Percentiles rank a stretch among this genome's conserved stretches.
These are phyloP conservation scores for Aspergillus nomiae DNA, from an alignment of 2,329 filamentous ascomycete species.

Conservation along the genomic window DNA sequence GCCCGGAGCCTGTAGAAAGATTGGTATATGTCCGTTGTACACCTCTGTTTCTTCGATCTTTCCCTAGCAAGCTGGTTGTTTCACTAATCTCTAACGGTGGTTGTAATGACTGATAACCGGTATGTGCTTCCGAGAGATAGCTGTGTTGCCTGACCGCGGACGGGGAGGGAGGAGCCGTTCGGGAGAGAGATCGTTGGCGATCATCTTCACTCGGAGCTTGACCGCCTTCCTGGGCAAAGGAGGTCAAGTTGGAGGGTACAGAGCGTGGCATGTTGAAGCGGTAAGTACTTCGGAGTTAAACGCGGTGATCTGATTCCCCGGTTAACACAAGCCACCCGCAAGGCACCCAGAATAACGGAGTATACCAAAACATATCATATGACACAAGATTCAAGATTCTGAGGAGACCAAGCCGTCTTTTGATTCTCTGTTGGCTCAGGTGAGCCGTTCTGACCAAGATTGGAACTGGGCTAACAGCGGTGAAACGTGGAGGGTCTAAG, in stretches of 20 bases:
- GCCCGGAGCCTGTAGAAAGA: constrained; percentile 33
- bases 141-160: constrained; percentile 32
- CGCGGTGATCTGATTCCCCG: background rate
- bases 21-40: constrained; percentile 40
- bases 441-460: background rate
- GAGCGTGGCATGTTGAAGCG: constrained; percentile 35
- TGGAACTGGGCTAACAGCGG: background rate
- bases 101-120: constrained; percentile 35
- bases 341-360: background rate
- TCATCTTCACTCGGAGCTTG: constrained; percentile 10
- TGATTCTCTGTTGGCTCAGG: background rate
- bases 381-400: background rate
- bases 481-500: background rate
- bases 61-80: constrained; percentile 38
- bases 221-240: constrained; percentile 20
- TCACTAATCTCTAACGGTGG: constrained; percentile 33
- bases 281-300: constrained; percentile 9
- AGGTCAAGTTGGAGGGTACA: constrained; percentile 26
- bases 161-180: constrained; percentile 41
- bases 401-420: too few species aligned
- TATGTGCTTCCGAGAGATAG: constrained; percentile 34
- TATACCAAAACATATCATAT: background rate
- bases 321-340: constrained; percentile 7
- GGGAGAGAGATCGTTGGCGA: constrained; percentile 15
- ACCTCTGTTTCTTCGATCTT: constrained; percentile 17